phyloP scores from a whole-genome alignment of 2,329 filamentous ascomycete species.

The Trichoderma polysporum region DNA sequence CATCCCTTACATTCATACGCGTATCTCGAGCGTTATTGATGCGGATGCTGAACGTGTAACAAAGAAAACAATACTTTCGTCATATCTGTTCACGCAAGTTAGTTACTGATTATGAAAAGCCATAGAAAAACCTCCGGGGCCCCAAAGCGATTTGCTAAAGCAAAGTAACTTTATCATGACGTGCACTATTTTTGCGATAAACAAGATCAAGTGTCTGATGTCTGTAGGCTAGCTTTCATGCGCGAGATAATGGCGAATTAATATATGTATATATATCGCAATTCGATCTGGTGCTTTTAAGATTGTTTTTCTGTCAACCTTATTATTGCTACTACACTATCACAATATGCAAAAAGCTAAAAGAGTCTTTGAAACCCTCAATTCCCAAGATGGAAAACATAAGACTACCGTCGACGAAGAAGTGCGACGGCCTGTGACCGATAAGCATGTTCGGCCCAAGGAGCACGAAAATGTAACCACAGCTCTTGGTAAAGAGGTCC shows the following conservation, averaged over 20 bases:
- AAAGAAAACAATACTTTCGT: too few species aligned
- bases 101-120: not conserved
- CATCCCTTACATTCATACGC: too few species aligned
- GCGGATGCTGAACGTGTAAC: too few species aligned
- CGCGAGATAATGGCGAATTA: not conserved
- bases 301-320: not conserved
- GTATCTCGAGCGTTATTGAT: too few species aligned
- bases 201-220: not conserved
- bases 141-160: not conserved
- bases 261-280: not conserved
- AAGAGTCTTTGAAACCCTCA: conserved; percentile 60
- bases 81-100: not conserved
- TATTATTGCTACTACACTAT: not conserved
- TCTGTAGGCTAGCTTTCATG: not conserved
- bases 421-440: conserved; percentile 58
- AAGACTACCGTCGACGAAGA: conserved; percentile 70
- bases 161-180: not conserved
- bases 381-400: conserved; percentile 61
- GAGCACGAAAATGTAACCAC: conserved; percentile 61
- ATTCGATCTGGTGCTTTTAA: not conserved
- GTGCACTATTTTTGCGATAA: not conserved
- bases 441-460: conserved; percentile 61
- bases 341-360: conserved; percentile 64
- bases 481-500: conserved; percentile 66
- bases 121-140: not conserved